Evolutionary conservation across 805 yeast genomes (phyloP), one percentile per base, ranked within the genome.

Genomic region (Spathaspora passalidarum): DNA sequence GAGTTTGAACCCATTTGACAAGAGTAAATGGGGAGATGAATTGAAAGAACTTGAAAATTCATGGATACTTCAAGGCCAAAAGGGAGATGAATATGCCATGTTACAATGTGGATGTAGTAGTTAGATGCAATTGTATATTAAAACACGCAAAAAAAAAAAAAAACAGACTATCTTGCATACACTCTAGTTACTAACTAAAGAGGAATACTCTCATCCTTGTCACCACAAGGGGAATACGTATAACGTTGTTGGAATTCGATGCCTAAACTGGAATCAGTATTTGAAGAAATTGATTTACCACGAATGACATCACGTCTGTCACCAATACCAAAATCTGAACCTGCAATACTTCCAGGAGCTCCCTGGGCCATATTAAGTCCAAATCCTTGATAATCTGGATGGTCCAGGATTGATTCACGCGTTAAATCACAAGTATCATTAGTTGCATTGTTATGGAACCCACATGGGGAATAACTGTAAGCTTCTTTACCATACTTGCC

Each of bases 1-100:
- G 96, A 69, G 86, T 10, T 69, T 81, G 23, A 68, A 84, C 56
- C 98, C 99, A 0, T 91, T 78, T 61, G 84, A 85, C 51, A 68
- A 68, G 3, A 50, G 67, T 0, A 76, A 82, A 72, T 88, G 95
- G 86, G 88, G 89, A 1, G 74, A 70, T 21, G 81, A 78, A 4
- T 65, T 76, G 29, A 79, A 81, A 51, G 88, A 85, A 1, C 48
- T 80, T 3, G 88, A 82, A 45, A 47, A 62, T 5, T 67, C 62
- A 45, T 84, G 89, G 88, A 42, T 71, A 35, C 44, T 61, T 20
- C 76, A 67, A 45, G 78, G 80, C 10, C 80, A 77, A 25, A 75
- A 69, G 7, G 80, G 80, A 2, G 75, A 70, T 7, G 71, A 71
- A 1, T 75, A 71, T 45, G 69, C 81, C 18, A 88, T 86, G 84